These are phyloP conservation scores for Vigna reflexopilosa DNA, from an alignment of 306 rosid species.

Conservation along the genomic window DNA sequence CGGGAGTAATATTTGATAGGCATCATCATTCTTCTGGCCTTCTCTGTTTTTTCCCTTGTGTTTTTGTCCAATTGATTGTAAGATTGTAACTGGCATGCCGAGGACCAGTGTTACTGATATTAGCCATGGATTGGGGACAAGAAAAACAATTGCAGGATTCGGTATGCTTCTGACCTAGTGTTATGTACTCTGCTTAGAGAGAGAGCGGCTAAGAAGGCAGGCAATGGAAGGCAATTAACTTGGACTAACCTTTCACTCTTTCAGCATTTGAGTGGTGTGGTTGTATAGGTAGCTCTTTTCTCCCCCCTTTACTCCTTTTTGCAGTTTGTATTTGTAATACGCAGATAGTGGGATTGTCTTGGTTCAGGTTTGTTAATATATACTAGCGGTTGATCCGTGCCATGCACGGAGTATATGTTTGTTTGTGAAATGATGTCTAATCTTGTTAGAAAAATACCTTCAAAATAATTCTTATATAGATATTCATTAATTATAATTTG, in stretches of 20 bases:
- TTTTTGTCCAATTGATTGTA: conserved; percentile 56
- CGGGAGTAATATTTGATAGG: conserved; percentile 46
- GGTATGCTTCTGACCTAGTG: conserved; percentile 81
- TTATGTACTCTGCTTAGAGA: conserved; percentile 58
- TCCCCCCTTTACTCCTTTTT: conserved; percentile 28
- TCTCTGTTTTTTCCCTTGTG: conserved; percentile 31
- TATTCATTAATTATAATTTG: neutral
- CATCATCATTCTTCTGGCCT: conserved; percentile 45
- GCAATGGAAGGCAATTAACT: conserved; percentile 59
- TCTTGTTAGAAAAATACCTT: conserved; percentile 3
- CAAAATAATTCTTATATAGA: neutral
- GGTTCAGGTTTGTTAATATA: conserved; percentile 77
- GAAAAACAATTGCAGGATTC: conserved; percentile 45
- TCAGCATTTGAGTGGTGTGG: conserved; percentile 68
- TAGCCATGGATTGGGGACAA: conserved; percentile 36
- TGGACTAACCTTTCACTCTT: conserved; percentile 62
- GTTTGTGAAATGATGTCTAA: conserved; percentile 4
- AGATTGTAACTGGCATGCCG: conserved; percentile 65
- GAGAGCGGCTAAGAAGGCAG: conserved; percentile 50
- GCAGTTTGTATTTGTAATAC: conserved; percentile 67
- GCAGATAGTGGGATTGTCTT: conserved; percentile 67
- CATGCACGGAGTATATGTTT: conserved; percentile 27
- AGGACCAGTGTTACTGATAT: conserved; percentile 47
- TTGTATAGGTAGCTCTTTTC: conserved; percentile 71
- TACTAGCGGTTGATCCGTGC: conserved; percentile 2